Percentiles rank a stretch among this genome's conserved stretches.
These are phyloP conservation scores for Mayamaea pseudoterrestris DNA, from an alignment of 108 stramenopile genomes.

Conservation along the genomic window DNA sequence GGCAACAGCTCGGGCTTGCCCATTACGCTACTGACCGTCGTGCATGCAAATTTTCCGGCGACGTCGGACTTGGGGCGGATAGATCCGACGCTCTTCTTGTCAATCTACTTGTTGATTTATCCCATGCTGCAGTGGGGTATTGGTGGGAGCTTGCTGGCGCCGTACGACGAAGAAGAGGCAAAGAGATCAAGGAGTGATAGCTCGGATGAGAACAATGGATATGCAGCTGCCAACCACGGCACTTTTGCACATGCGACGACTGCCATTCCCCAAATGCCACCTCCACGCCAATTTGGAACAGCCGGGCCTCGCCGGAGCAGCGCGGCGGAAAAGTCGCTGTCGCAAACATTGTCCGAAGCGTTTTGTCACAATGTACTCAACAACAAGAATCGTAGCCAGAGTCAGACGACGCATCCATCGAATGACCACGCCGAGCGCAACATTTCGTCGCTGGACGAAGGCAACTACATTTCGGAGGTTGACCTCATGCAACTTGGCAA, in stretches of 20 bases:
- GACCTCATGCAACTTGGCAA: neutral
- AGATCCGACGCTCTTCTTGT: slow-evolving; percentile 72
- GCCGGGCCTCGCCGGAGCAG: no score
- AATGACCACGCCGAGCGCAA: no score
- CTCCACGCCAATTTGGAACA: no score
- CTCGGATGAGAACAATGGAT: no score
- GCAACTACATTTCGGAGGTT: slow-evolving; percentile 7
- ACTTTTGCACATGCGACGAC: no score
- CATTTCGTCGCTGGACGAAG: no score
- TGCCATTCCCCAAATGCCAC: no score
- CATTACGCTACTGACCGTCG: slow-evolving; percentile 74
- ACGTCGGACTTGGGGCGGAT: slow-evolving; percentile 47
- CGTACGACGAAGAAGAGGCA: slow-evolving; percentile 6
- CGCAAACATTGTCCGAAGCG: no score
- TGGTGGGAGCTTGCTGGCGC: slow-evolving; percentile 69
- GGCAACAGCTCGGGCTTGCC: slow-evolving; percentile 71
- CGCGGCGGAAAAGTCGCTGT: no score
- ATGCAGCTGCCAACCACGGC: no score
- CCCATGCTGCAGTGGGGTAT: slow-evolving; percentile 80
- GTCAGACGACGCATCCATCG: no score
- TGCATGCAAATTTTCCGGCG: slow-evolving; percentile 55
- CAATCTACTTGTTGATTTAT: slow-evolving; percentile 68
- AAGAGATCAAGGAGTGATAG: neutral
- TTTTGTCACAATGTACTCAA: slow-evolving; percentile 10
- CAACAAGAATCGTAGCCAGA: no score